Conservation (phyloP, 225 moss, liverwort and hornwort genomes). For the Climacium dendroides region DNA sequence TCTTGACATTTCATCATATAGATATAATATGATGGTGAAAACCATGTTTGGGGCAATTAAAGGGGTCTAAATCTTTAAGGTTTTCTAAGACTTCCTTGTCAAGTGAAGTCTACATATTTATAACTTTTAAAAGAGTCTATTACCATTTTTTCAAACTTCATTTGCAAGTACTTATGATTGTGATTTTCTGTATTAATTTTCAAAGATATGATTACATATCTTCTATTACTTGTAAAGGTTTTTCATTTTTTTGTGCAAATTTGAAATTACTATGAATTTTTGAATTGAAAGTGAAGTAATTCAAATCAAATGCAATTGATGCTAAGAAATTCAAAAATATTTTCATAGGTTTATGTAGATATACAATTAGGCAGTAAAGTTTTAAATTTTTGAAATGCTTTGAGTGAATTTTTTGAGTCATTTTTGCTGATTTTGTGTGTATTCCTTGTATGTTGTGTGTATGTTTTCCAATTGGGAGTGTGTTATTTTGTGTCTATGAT, state of each 20-base stretch:
- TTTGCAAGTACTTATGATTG: not conserved
- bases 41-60: not conserved
- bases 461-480: too few relatives aligned
- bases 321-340: not conserved
- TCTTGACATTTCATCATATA: too few relatives aligned
- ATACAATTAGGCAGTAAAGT: too few relatives aligned
- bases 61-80: rapidly evolving
- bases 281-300: not conserved
- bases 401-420: too few relatives aligned
- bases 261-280: not conserved
- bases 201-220: not conserved
- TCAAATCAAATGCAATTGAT: not conserved
- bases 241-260: not conserved
- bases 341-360: too few relatives aligned
- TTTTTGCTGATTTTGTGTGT: too few relatives aligned
- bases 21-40: too few relatives aligned
- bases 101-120: not conserved
- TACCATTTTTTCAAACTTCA: not conserved
- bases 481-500: too few relatives aligned
- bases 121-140: not conserved
- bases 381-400: too few relatives aligned
- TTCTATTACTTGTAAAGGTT: not conserved
- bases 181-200: not conserved
- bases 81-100: not conserved
- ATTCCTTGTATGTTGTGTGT: too few relatives aligned